Evolutionary conservation across 495 filamentous ascomycete species (phyloP), one percentile per base, ranked within the genome.

Genomic region (Neurospora sp.): DNA sequence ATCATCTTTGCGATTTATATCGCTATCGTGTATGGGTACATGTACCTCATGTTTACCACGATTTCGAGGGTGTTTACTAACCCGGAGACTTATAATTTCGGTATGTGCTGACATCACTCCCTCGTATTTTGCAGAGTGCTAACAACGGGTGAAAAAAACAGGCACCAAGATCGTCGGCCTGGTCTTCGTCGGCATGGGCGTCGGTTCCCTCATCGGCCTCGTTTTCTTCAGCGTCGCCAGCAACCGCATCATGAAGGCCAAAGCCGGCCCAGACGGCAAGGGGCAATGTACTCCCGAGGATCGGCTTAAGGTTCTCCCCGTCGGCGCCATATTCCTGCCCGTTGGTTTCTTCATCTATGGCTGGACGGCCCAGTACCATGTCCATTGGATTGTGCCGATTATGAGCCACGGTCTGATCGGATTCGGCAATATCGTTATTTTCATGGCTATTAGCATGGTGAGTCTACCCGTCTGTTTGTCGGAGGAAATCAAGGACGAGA

Each of bases 31-130:
- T 94, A 94, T 77, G 90, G 91, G 12, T 90, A 90, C 48, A 80
- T 94, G 23, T 95, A 94, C 80, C 88, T 95, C 75, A 84, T 94
- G 62, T 92, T 92, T 82, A 90, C 89, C 23, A 88, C 88, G 18
- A 87, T 92, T 77, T 87, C 90, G 1, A 76, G 80, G 23, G 86
- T 92, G 40, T 92, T 90, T 69, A 72, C 42, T 12, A 37, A 66
- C 31, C 54, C 54, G 54, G 54, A 66, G 6, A 66, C 54, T 27
- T 66, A 66, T 35, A 4, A 59, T 5, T 39, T 71, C 8, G 42
- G 70, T 71, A 44, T 31, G 39, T 48, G 70, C 23, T 14, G 23
- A 5, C 5, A 23, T 23, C 3, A 11, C 69, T 9, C 20, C 20
- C n/a, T 10, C 69, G 23, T 71, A 3, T 2, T 54, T 23, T 54